Conservation (phyloP, 2,329 filamentous ascomycete species). For the Phoma herbarum region DNA sequence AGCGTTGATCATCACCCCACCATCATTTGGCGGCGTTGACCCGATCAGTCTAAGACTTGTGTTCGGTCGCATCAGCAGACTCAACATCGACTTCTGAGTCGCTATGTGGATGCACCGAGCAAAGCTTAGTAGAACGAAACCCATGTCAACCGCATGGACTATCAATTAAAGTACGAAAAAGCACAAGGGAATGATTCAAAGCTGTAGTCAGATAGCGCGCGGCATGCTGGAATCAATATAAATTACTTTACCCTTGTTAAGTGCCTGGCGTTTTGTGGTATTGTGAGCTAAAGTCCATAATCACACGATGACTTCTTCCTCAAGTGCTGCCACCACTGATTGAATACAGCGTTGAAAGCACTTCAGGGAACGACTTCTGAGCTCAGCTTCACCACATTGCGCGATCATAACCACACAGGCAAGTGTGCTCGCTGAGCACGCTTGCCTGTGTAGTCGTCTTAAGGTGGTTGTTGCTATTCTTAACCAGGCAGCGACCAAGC, state of each 20-base stretch:
- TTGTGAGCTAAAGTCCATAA: not conserved
- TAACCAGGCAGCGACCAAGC: too few relatives aligned
- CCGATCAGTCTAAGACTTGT: conserved; percentile 14
- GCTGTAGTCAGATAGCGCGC: conserved; percentile 6
- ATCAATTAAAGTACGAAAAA: conserved; percentile 2
- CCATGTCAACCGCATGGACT: not conserved
- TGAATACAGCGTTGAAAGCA: too few relatives aligned
- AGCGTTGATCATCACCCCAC: conserved; percentile 18
- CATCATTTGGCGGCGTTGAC: conserved; percentile 4
- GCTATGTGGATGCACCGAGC: not conserved
- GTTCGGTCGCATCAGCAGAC: not conserved
- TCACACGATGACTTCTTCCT: not conserved
- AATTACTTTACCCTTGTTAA: conserved; percentile 10
- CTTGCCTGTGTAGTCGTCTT: too few relatives aligned
- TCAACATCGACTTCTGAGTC: not conserved
- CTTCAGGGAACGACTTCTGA: not conserved
- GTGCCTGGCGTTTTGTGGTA: not conserved
- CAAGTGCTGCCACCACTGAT: too few relatives aligned
- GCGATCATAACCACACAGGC: too few relatives aligned
- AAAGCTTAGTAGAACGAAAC: conserved; percentile 9
- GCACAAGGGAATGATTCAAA: conserved; percentile 4
- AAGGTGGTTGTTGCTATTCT: too few relatives aligned
- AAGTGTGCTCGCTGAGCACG: too few relatives aligned
- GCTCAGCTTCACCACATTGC: not conserved
- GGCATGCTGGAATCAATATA: conserved; percentile 12